Base-by-base conservation (phyloP, 495 filamentous ascomycete genomes). In the Opeltia flavorubescens region DNA sequence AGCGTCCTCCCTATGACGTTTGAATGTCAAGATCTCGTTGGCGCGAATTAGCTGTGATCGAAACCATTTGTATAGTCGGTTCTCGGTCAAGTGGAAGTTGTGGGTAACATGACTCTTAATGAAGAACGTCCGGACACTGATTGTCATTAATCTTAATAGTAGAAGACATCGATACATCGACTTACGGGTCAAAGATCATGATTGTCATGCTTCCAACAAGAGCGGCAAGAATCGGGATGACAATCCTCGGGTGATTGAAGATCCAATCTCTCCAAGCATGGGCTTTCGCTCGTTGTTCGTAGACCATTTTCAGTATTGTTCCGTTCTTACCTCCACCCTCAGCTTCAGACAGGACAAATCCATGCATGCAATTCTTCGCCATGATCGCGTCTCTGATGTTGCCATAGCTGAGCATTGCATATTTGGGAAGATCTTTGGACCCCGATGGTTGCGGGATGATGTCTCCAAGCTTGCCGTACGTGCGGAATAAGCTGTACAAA, bases 331-430 rank as follows among this genome's bases (percentile, higher is more conserved):
- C 86, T 31, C 86, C 86, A 5, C 81, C 81, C 27, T 68, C 64
- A 13, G 55, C 55, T 43, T 80, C 80, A 0, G 69, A 57, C 3
- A 93, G 70, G 3, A 70, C 69, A 51, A 82, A 86, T 0, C 91
- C 93, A 62, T 96, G 93, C 66, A 95, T 69, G 64, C 89, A 96
- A 52, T 93, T 95, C 49, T 83, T 80, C 7, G 89, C 89, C 74
- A 88, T 85, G 44, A 91, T 81, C 3, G 86, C 76, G 55, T 79
- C 79, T 30, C 81, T 73, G 17, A 81, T 69, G 7, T 69, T 65
- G 5, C 71, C 63, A 55, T 89, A 95, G 50, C 89, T 83, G 18
- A 98, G 61, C 38, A 71, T 75, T 3, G 91, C 86, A 64, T 72
- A 94, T 55, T 77, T 79, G 1, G 89, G 89, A 11, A 83, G 42